phyloP scores from a whole-genome alignment of 495 filamentous ascomycete genomes.

The Xylaria telfairii region DNA sequence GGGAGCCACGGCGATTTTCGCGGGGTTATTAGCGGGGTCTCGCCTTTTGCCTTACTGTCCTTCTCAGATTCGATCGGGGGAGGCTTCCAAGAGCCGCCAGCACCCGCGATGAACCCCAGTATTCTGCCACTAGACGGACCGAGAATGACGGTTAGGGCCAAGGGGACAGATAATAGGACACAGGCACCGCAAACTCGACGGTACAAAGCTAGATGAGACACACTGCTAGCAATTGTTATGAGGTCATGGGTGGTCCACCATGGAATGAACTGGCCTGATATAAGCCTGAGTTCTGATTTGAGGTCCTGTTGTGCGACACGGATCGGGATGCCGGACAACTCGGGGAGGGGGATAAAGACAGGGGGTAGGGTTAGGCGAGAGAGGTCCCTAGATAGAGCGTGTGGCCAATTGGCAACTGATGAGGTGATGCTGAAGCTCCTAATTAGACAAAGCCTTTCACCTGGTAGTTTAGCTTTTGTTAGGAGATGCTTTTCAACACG shows the following conservation, averaged over 20 bases:
- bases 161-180: not conserved
- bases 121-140: too few species aligned
- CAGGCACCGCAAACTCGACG: conserved; percentile 9
- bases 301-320: not conserved
- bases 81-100: conserved; percentile 22
- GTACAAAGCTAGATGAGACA: conserved; percentile 24
- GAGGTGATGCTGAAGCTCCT: conserved; percentile 5
- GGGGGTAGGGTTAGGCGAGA: not conserved
- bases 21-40: conserved; percentile 43
- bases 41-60: conserved; percentile 6
- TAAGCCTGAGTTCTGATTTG: not conserved
- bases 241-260: conserved; percentile 38
- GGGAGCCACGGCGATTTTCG: conserved; percentile 42
- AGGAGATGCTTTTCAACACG: not conserved
- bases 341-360: not conserved
- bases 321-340: not conserved
- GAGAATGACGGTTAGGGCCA: conserved; percentile 16
- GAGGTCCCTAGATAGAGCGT: not conserved
- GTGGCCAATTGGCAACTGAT: not conserved
- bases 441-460: not conserved
- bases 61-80: not conserved
- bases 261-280: conserved; percentile 29
- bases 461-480: not conserved
- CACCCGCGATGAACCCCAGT: conserved; percentile 12
- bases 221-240: conserved; percentile 31